A percentile compares a stretch with the other conserved stretches of the same genome.
These are phyloP conservation scores for Cymbidium sinense DNA, from an alignment of 106 monocot species.

Conservation along the genomic window DNA sequence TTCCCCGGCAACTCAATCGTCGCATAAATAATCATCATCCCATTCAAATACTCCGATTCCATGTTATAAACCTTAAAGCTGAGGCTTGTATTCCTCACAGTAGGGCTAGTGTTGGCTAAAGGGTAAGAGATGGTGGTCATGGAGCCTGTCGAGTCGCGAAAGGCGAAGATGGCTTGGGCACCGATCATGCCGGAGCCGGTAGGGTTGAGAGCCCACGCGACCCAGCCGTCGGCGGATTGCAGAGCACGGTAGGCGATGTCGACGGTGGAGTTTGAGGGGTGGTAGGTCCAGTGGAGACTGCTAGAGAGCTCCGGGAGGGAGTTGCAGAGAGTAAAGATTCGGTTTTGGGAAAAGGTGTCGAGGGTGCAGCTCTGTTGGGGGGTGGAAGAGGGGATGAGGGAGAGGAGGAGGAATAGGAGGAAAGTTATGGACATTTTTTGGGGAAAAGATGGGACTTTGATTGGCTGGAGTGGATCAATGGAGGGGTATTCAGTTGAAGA, in stretches of 20 bases:
- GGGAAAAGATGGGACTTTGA: neutral
- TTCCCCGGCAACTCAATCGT: constrained; percentile 25
- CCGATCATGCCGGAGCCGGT: constrained; percentile 21
- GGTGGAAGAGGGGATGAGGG: neutral
- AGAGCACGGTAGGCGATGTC: constrained; percentile 46
- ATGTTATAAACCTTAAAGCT: constrained; percentile 22
- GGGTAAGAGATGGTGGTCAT: constrained; percentile 22
- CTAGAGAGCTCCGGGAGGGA: constrained; percentile 18
- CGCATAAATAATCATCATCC: constrained; percentile 36
- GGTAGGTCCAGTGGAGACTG: constrained; percentile 50
- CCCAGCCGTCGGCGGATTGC: constrained; percentile 32
- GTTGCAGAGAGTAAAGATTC: constrained; percentile 18
- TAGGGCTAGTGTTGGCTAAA: constrained; percentile 13
- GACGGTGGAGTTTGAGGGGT: constrained; percentile 23
- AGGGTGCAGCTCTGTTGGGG: constrained; percentile 7
- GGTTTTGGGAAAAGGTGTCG: constrained; percentile 14
- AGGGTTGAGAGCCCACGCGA: constrained; percentile 47
- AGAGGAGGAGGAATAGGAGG: neutral
- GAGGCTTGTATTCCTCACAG: constrained; percentile 15
- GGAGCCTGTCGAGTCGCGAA: constrained; percentile 9
- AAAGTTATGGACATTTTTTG: neutral
- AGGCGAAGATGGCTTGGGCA: constrained; percentile 35
- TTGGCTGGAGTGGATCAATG: neutral
- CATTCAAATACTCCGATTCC: constrained; percentile 19
- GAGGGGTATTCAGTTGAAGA: neutral